These are phyloP conservation scores for Phoma sp. DNA, from an alignment of 2,329 filamentous ascomycete species.

Conservation along the genomic window DNA sequence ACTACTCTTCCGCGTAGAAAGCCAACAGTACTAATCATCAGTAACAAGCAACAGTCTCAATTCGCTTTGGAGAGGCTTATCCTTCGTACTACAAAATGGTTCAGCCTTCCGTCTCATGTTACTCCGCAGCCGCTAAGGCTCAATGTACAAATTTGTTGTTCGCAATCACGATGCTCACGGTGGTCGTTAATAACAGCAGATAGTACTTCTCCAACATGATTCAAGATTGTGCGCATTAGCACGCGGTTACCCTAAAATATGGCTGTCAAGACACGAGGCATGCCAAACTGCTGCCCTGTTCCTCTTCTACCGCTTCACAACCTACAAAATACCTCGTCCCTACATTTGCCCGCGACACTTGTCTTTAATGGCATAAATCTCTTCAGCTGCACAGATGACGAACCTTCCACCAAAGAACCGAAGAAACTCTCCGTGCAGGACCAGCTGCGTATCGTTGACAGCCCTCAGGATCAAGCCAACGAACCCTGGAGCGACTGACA, in stretches of 20 bases:
- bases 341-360: not conserved
- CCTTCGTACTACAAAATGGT: too few relatives aligned
- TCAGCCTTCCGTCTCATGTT: too few relatives aligned
- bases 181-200: too few relatives aligned
- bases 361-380: not conserved
- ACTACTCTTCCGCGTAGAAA: not conserved
- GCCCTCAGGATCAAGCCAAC: too few relatives aligned
- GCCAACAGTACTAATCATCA: too few relatives aligned
- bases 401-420: not conserved
- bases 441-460: not conserved
- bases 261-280: not conserved
- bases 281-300: not conserved
- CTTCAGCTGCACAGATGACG: not conserved
- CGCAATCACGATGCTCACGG: too few relatives aligned
- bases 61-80: too few relatives aligned
- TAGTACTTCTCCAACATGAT: not conserved
- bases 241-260: not conserved
- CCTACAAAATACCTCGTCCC: not conserved
- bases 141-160: too few relatives aligned
- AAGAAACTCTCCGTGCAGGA: not conserved
- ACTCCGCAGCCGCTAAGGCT: too few relatives aligned
- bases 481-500: constrained; percentile 47
- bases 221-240: not conserved
- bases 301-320: not conserved
- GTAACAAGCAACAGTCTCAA: too few relatives aligned